Percentiles rank a stretch among this genome's conserved stretches.
Conservation (phyloP, 331 rosid species). For the Saraca asoca region DNA sequence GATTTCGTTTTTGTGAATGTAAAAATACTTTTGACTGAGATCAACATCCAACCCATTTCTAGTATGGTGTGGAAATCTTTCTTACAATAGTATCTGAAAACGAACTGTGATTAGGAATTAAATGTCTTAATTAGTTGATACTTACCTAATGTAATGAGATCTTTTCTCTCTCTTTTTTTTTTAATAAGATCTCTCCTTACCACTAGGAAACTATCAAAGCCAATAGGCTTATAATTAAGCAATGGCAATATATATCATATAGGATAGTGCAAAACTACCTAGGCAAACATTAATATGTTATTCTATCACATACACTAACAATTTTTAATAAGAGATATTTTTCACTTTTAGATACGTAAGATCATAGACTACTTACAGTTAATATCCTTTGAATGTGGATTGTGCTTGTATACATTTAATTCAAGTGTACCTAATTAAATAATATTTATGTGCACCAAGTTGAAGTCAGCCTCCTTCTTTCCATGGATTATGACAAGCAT, state of each 20-base stretch:
- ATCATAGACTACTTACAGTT: neutral
- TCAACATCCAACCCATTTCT: too few relatives aligned
- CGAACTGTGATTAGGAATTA: too few relatives aligned
- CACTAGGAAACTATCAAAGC: neutral
- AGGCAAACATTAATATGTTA: neutral
- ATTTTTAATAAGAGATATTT: neutral
- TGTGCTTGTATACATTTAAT: neutral
- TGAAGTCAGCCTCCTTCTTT: constrained; percentile 1
- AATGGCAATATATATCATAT: neutral
- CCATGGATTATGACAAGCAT: constrained; percentile 1
- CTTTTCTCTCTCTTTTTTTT: too few relatives aligned
- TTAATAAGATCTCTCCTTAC: too few relatives aligned
- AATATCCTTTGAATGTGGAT: constrained; percentile 4
- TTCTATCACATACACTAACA: neutral
- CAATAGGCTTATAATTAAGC: neutral
- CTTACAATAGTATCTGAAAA: too few relatives aligned
- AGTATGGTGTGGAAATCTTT: too few relatives aligned
- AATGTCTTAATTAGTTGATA: too few relatives aligned
- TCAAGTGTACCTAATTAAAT: neutral
- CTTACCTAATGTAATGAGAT: too few relatives aligned
- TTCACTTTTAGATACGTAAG: neutral
- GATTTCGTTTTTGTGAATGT: too few relatives aligned
- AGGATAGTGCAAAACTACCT: constrained; percentile 15
- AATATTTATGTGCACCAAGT: neutral
- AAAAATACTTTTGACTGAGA: too few relatives aligned